Conservation (phyloP, 768 basidiomycete genomes). For the Macrolepiota dolichaula region DNA sequence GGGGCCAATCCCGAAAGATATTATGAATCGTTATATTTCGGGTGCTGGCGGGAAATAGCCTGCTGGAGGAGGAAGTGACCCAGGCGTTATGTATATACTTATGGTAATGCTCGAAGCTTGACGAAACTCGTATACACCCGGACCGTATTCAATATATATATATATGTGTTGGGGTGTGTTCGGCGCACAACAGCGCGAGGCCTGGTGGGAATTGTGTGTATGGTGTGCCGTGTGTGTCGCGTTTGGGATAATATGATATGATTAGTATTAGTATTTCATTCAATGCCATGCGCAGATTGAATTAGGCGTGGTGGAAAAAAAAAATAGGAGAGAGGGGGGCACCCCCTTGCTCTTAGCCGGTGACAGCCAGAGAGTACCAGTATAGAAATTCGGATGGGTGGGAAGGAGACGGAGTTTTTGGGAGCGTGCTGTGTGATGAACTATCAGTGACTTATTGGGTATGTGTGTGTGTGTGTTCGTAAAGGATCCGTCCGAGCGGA, state of each 20-base stretch:
- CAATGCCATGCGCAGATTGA: background rate
- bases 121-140: background rate
- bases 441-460: background rate
- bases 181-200: background rate
- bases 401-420: background rate
- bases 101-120: background rate
- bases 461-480: background rate
- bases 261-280: background rate
- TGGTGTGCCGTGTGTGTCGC: no score
- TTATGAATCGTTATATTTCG: background rate
- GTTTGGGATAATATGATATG: background rate
- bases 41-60: background rate
- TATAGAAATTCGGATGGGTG: background rate
- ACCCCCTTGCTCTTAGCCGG: slow-evolving; percentile 1
- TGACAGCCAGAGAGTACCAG: background rate
- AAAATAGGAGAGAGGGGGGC: background rate
- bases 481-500: slow-evolving; percentile 8
- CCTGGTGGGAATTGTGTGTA: background rate
- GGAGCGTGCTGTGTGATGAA: background rate
- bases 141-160: background rate
- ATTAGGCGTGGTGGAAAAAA: background rate
- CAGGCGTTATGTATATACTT: background rate
- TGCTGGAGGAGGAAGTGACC: background rate
- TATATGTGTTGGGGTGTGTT: no score
- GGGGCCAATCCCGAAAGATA: background rate